phyloP scores from a whole-genome alignment of 306 rosid species.

The Macrotyloma uniflorum region DNA sequence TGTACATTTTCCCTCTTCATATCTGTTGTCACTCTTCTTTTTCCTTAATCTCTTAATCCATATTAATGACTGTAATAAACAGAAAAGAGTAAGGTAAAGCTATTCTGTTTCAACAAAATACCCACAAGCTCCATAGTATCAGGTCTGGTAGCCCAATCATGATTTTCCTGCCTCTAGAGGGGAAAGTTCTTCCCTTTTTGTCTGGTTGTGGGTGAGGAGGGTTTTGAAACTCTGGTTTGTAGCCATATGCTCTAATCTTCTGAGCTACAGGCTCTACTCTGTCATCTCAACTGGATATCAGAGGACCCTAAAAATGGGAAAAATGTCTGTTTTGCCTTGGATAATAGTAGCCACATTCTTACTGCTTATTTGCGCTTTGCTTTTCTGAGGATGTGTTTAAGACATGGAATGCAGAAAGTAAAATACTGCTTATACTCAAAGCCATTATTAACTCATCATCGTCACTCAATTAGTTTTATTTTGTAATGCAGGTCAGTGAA shows the following conservation, averaged over 20 bases:
- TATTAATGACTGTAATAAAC: neutral
- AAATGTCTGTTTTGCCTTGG: neutral
- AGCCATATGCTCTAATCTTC: neutral
- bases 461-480: constrained; percentile 16
- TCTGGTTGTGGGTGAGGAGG: neutral
- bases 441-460: neutral
- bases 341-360: constrained; percentile 9
- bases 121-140: neutral
- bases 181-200: neutral
- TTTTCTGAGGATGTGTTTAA: neutral
- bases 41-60: neutral
- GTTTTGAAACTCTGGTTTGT: neutral
- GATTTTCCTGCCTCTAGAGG: neutral
- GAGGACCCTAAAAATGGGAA: neutral
- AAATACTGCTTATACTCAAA: neutral
- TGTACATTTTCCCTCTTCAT: neutral
- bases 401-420: neutral
- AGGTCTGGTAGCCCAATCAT: neutral
- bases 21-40: neutral
- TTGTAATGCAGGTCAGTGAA: constrained; percentile 62
- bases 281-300: neutral
- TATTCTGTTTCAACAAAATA: neutral
- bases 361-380: neutral
- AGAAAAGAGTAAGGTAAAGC: neutral
- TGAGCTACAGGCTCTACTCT: neutral